Evolutionary conservation across 2,329 filamentous ascomycete genomes (phyloP).

Genomic region (Nigrospora osmanthi): DNA sequence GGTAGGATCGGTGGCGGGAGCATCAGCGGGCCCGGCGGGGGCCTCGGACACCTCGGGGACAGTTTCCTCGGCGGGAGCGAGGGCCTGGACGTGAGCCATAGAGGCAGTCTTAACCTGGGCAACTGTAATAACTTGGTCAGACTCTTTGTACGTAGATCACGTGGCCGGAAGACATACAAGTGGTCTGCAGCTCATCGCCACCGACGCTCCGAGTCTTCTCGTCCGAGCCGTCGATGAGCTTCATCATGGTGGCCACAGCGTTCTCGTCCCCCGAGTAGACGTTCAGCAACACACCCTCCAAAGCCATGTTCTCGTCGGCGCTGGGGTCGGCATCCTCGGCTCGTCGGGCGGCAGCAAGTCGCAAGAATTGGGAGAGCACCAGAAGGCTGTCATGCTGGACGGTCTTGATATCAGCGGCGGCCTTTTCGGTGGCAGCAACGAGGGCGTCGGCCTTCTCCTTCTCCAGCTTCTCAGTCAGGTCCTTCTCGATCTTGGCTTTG

Average conservation of each 20-base stretch:
- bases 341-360: constrained; percentile 69
- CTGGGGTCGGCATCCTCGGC: constrained; percentile 58
- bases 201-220: constrained; percentile 59
- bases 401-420: constrained; percentile 43
- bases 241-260: constrained; percentile 68
- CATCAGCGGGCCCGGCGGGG: constrained; percentile 16
- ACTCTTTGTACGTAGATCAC: too few relatives aligned
- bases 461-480: constrained; percentile 40
- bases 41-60: constrained; percentile 24
- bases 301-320: constrained; percentile 67
- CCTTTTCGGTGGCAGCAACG: constrained; percentile 47
- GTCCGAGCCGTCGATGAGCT: constrained; percentile 64
- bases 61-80: constrained; percentile 22
- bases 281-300: constrained; percentile 70
- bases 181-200: constrained; percentile 58
- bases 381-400: constrained; percentile 58
- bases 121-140: constrained; percentile 25
- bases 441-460: constrained; percentile 46
- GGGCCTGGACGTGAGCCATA: constrained; percentile 38
- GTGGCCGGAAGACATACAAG: constrained; percentile 48
- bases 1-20: constrained; percentile 54
- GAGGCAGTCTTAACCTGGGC: constrained; percentile 50
- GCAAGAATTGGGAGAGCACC: constrained; percentile 70
- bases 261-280: constrained; percentile 73
- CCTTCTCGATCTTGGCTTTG: constrained; percentile 53